A percentile compares a stretch with the other conserved stretches of the same genome.
These are phyloP conservation scores for Pseudoturritis turrita DNA, from an alignment of 345 rosid genomes.

Conservation along the genomic window DNA sequence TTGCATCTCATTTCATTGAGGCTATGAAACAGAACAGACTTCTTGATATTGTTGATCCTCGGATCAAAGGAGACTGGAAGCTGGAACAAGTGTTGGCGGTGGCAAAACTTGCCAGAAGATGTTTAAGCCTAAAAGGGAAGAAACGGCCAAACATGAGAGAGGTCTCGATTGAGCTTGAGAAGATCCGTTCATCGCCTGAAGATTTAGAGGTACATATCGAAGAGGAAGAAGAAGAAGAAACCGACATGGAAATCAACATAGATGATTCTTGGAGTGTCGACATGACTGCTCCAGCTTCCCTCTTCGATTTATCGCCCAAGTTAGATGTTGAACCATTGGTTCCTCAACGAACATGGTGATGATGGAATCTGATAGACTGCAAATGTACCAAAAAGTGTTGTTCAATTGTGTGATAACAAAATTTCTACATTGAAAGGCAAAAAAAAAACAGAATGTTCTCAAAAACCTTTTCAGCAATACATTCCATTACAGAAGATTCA, in stretches of 20 bases:
- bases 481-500: conserved; percentile 12
- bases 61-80: conserved; percentile 16
- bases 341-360: conserved; percentile 19
- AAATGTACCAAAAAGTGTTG: not conserved
- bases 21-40: conserved; percentile 25
- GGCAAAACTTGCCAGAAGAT: conserved; percentile 33
- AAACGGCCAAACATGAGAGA: conserved; percentile 43
- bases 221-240: conserved; percentile 24
- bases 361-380: not conserved
- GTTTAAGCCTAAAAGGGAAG: conserved; percentile 34
- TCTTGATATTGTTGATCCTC: conserved; percentile 31
- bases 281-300: conserved; percentile 24
- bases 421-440: not conserved
- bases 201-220: not conserved
- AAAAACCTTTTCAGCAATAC: conserved; percentile 4
- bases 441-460: not conserved
- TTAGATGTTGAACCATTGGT: conserved; percentile 11
- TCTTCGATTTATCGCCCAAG: not conserved
- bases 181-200: conserved; percentile 12
- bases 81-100: conserved; percentile 14
- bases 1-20: conserved; percentile 30
- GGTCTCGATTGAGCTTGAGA: conserved; percentile 32
- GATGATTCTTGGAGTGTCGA: conserved; percentile 23
- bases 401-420: not conserved
- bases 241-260: conserved; percentile 8